phyloP scores from a whole-genome alignment of 2,329 filamentous ascomycete genomes.

The Beauveria asiatica region DNA sequence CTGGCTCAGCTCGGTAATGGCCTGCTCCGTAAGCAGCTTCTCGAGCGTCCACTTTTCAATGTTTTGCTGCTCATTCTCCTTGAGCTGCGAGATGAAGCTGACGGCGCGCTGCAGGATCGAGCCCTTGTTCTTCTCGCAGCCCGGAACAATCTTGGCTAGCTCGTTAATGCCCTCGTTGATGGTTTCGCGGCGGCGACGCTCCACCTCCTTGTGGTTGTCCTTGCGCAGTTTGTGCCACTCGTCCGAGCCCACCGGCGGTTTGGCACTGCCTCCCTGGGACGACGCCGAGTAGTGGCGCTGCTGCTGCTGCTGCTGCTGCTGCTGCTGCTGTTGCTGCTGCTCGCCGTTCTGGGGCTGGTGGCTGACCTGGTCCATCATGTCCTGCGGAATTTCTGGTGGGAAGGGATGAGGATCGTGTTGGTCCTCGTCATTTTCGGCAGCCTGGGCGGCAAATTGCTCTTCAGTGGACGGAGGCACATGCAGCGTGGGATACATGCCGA shows the following conservation, averaged over 20 bases:
- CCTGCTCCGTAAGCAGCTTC: slow-evolving; percentile 83
- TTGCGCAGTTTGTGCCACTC: slow-evolving; percentile 98
- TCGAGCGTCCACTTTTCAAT: slow-evolving; percentile 91
- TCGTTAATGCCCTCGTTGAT: slow-evolving; percentile 99
- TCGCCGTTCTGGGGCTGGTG: slow-evolving; percentile 33
- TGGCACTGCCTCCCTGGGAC: slow-evolving; percentile 42
- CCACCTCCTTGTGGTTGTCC: slow-evolving; percentile 98
- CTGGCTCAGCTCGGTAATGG: slow-evolving; percentile 76
- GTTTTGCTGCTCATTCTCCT: slow-evolving; percentile 88
- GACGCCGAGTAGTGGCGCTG: slow-evolving; percentile 25
- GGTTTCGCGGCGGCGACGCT: slow-evolving; percentile 90
- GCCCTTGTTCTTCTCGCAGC: slow-evolving; percentile 98
- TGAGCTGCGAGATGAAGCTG: slow-evolving; percentile 87
- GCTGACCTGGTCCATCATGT: slow-evolving; percentile 18
- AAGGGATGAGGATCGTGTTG: slow-evolving; percentile 24
- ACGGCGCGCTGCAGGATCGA: slow-evolving; percentile 91
- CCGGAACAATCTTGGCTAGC: slow-evolving; percentile 92
- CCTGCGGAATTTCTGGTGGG: slow-evolving; percentile 23
- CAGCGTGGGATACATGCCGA: slow-evolving; percentile 52
- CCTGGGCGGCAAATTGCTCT: slow-evolving; percentile 51
- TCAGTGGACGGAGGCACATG: slow-evolving; percentile 50
- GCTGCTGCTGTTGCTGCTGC: slow-evolving; percentile 21
- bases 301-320: slow-evolving; percentile 13
- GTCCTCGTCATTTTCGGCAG: slow-evolving; percentile 24
- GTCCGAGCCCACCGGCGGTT: slow-evolving; percentile 87